Evolutionary conservation across 805 yeast genomes (phyloP).

Genomic region (Kodamaea laetipori): DNA sequence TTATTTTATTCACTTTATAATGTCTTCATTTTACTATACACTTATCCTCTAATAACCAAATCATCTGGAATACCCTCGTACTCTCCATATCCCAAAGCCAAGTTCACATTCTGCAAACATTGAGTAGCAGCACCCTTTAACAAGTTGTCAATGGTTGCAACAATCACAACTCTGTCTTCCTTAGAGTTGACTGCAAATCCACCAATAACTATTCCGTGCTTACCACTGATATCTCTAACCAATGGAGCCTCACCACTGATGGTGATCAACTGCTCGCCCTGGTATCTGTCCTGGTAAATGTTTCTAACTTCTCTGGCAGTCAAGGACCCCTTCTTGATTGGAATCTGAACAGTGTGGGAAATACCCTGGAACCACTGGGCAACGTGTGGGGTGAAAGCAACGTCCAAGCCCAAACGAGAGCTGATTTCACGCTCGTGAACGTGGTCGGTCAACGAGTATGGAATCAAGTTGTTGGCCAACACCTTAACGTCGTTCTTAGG

Average conservation of each 20-base stretch:
- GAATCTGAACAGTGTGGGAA: slow-evolving; percentile 86
- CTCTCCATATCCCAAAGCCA: slow-evolving; percentile 87
- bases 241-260: slow-evolving; percentile 91
- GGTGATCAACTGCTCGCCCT: slow-evolving; percentile 80
- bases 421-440: slow-evolving; percentile 95
- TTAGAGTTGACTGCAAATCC: slow-evolving; percentile 92
- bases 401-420: slow-evolving; percentile 68
- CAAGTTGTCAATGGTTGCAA: slow-evolving; percentile 93
- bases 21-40: not conserved
- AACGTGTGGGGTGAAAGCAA: slow-evolving; percentile 95
- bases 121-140: slow-evolving; percentile 99
- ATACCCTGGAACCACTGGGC: slow-evolving; percentile 99
- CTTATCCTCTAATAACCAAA: slow-evolving; percentile 51
- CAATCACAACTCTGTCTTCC: slow-evolving; percentile 87
- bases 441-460: slow-evolving; percentile 95
- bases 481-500: slow-evolving; percentile 85
- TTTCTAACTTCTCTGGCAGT: slow-evolving; percentile 82
- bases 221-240: slow-evolving; percentile 87
- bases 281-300: slow-evolving; percentile 84
- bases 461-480: slow-evolving; percentile 81
- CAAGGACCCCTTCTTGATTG: slow-evolving; percentile 65
- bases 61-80: slow-evolving; percentile 91
- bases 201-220: slow-evolving; percentile 93
- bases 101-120: slow-evolving; percentile 93
- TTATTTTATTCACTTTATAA: not conserved